Base-by-base conservation (phyloP, 192 early-diverging fungal species). In the Globomyces pollinis-pini region DNA sequence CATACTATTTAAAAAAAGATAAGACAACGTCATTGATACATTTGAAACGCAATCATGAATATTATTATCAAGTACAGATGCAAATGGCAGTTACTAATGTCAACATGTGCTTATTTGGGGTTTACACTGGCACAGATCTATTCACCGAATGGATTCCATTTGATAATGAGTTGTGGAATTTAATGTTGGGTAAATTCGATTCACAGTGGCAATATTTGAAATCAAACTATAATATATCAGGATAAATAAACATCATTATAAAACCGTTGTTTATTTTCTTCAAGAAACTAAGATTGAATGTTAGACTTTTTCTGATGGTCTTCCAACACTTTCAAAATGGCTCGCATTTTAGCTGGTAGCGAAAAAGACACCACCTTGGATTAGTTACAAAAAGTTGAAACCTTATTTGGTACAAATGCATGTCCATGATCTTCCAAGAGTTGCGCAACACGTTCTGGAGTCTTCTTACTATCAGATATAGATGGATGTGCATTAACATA, bases 11-110 rank as follows among this genome's bases (percentile, higher is more conserved):
- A 47, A 47, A 47, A 47, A 26, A 8, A 26, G 6, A 0, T 3
- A 47, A 5, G 44, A 15, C 8, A 15, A n/a, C n/a, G n/a, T n/a
- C n/a, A n/a, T n/a, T n/a, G 11, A 3, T 26, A 26, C 5, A 15
- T 4, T 47, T 47, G 23, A 26, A 47, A 28, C 44, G 44, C 28
- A 47, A 47, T 15, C 44, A 47, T 26, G 44, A 47, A 28, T 47
- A 47, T n/a, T 47, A 47, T 26, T 47, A 47, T 47, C 44, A 47
- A 47, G 44, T 47, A 8, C 44, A 47, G 15, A 47, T 47, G 44
- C 44, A 47, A 47, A 47, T 47, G 44, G 44, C 23, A 7, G 15
- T 47, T 26, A 1, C 15, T 3, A 15, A 15, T 4, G 44, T 47
- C 2, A 20, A n/a, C 2, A 47, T 28, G 7, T 47, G 44, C 15